Evolutionary conservation across 208 protist genomes (phyloP), one percentile per base, ranked within the genome.

Genomic region (Crithidia fasciculata): DNA sequence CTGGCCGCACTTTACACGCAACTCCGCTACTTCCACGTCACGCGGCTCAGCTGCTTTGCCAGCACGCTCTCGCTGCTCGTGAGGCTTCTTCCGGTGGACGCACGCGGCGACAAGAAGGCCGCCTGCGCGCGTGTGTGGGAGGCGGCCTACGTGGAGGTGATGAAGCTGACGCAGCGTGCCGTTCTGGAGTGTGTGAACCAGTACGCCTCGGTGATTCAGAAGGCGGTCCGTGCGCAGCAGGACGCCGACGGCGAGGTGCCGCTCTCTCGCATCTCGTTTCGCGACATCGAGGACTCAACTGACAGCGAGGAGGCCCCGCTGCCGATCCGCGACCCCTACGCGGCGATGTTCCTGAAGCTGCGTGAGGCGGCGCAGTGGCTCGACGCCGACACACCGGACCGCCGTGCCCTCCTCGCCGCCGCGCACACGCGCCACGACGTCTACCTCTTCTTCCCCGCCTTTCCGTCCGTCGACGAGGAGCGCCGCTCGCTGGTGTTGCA

Each of bases 91-190:
- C 53, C 74, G 3, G 36, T 12, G 8, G 54, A 47, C 18, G 37
- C 28, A 1, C 45, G 16, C 0, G n/a, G 55, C 4, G 37, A 40
- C 3, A 43, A 36, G 28, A 13, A 44, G 9, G 28, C 41, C 5
- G 41, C 61, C 44, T 64, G 52, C 2, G 56, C 18, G 16, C 16
- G 39, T n/a, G 41, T 40, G 28, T 63, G 49, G 43, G 37, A 57
- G 41, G 55, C 55, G 5, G 58, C 43, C 15, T 79, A 69, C 15
- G 0, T 74, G 41, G 67, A 74, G 54, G 18, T 79, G 0, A 74
- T 79, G 74, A 73, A 74, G 61, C 74, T 79, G n/a, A 65, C 74
- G 12, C 74, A 79, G 44, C 74, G 66, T 28, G 18, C 41, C 7
- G 15, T 79, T 59, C 47, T 79, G 39, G 47, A 64, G 44, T 49